Conservation (phyloP, 2,329 filamentous ascomycete species). For the Exophiala sp. region DNA sequence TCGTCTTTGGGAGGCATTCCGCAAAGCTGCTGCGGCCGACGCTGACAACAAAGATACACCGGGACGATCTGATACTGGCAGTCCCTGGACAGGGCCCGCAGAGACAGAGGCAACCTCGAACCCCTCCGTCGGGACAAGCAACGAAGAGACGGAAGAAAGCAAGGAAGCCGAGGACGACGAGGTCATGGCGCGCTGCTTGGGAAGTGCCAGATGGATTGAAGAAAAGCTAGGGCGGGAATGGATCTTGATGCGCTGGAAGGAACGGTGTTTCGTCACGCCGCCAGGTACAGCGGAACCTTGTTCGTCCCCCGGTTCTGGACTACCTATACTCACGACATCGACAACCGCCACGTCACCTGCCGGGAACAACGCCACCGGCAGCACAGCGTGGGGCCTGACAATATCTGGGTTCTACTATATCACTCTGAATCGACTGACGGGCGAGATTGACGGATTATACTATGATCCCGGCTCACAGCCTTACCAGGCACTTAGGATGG, state of each 20-base stretch:
- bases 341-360: neutral
- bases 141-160: constrained; percentile 9
- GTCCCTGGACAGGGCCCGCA: neutral
- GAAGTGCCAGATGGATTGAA: constrained; percentile 25
- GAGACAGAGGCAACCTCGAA: constrained; percentile 39
- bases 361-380: neutral
- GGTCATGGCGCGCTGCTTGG: constrained; percentile 23
- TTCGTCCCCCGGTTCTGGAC: constrained; percentile 5
- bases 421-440: constrained; percentile 41
- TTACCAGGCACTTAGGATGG: constrained; percentile 44
- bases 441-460: constrained; percentile 45
- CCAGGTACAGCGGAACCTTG: neutral
- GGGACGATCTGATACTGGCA: neutral
- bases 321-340: constrained; percentile 14
- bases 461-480: constrained; percentile 47
- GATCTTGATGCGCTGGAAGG: constrained; percentile 50
- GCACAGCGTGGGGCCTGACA: constrained; percentile 40
- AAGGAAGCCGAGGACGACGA: constrained; percentile 17
- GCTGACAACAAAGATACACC: constrained; percentile 28
- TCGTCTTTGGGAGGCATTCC: constrained; percentile 20
- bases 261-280: constrained; percentile 42
- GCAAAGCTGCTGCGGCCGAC: constrained; percentile 17
- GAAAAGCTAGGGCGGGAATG: constrained; percentile 36
- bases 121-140: constrained; percentile 31
- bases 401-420: constrained; percentile 50